Evolutionary conservation across 495 filamentous ascomycete genomes (phyloP).

Genomic region (Tuber umbilicatum): DNA sequence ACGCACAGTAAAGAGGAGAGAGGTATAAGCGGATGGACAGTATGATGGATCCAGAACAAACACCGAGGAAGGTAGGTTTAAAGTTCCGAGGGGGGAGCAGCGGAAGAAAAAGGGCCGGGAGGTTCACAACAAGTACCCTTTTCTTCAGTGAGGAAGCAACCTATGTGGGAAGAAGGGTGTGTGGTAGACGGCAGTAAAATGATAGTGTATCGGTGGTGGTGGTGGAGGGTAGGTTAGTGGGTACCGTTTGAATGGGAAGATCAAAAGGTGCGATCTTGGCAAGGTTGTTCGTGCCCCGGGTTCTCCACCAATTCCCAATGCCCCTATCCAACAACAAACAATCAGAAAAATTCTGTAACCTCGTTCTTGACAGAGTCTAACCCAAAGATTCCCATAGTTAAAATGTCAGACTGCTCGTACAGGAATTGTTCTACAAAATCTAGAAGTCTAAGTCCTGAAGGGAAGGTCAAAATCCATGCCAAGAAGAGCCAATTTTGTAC

Average conservation of each 20-base stretch:
- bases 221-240: not conserved
- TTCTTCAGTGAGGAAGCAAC: not conserved
- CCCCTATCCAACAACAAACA: no score
- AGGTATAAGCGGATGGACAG: constrained; percentile 1
- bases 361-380: no score
- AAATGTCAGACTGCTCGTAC: no score
- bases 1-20: not conserved
- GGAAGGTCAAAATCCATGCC: no score
- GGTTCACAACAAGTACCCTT: not conserved
- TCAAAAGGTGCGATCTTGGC: not conserved
- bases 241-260: not conserved
- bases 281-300: no score
- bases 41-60: constrained; percentile 2
- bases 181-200: not conserved
- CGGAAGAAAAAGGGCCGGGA: constrained; percentile 33
- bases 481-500: no score
- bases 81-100: constrained; percentile 20
- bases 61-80: not conserved
- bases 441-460: no score
- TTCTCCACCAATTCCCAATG: no score
- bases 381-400: no score
- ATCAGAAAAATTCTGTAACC: no score
- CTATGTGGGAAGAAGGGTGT: not conserved
- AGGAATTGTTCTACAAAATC: no score
- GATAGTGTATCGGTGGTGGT: not conserved